Evolutionary conservation across 768 basidiomycete species (phyloP), one percentile per base, ranked within the genome.

Genomic region (Pluteus cervinus): DNA sequence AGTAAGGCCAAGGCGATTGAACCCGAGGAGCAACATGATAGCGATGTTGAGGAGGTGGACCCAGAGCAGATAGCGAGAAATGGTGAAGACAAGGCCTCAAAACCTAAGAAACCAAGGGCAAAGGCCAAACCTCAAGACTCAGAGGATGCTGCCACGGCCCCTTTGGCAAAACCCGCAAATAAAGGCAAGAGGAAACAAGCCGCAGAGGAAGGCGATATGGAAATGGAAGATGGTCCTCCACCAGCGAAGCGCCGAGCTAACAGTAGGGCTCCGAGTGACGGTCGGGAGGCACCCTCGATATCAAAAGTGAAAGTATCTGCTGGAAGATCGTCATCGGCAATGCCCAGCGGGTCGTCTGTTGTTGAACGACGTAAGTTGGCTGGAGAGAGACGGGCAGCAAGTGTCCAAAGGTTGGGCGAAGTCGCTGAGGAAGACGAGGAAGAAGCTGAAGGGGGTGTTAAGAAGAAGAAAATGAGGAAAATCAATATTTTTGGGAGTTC

Each of bases 391-490:
- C n/a, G n/a, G n/a, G n/a, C n/a, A n/a, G n/a, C n/a, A n/a, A n/a
- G n/a, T n/a, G n/a, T n/a, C n/a, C n/a, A n/a, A 24, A 44, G 42
- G 11, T 50, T 48, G 24, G 51, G 40, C 21, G 47, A 49, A 9
- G 55, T 43, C 16, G 53, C 51, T 14, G 48, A 49, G 3, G 48
- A 55, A 35, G 55, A 44, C n/a, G 50, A 54, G 10, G 47, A 34
- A 16, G 49, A 36, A 29, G 51, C 53, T 16, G 58, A 55, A 23
- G 34, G 47, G 25, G n/a, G n/a, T n/a, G 59, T 41, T 7, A 70
- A 60, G 11, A 79, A 75, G 60, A 81, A 80, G 63, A 84, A 81
- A 60, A 82, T 76, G 49, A 71, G 80, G 44, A 83, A 78, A 58
- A 75, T 86, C 37, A 76, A 78, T 42, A 46, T 82, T n/a, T 80